Base-by-base conservation (phyloP, 352 stramenopile species). In the Salisapilia sapeloensis region DNA sequence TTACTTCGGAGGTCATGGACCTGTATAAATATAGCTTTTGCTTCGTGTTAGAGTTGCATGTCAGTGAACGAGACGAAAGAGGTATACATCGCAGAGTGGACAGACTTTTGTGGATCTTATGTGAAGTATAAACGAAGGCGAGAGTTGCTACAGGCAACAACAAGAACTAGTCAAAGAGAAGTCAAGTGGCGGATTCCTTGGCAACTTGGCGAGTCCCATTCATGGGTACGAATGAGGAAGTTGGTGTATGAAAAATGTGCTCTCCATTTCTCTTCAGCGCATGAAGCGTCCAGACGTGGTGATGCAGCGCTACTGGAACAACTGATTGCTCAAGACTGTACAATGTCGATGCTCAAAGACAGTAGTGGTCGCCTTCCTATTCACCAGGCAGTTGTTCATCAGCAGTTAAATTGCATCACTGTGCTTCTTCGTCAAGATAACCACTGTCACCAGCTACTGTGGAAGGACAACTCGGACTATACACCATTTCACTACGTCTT, bases 181-280 rank as follows among this genome's bases (percentile, higher is more conserved):
- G 12, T 59, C 61, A 2, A 78, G 65, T 61, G 13, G 45, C 17
- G 34, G 54, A 0, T 81, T 78, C 37, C 42, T n/a, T n/a, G n/a
- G n/a, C n/a, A n/a, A n/a, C n/a, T n/a, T n/a, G n/a, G n/a, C n/a
- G n/a, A 30, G n/a, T 22, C 44, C 14, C 29, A 18, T 13, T 42
- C 11, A 13, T 32, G 19, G 25, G 19, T 49, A 8, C 33, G 48
- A 12, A 37, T 53, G 18, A 38, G 46, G 0, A 49, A 40, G 15
- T 28, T 52, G 1, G 42, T 59, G 4, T 71, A 56, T 16, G 61
- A 78, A 28, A 35, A 33, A 18, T 54, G 34, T 20, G 37, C 19
- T 7, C 16, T 46, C 17, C 34, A 50, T 24, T 56, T 75, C 15
- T 51, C 63, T 6, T 9, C 2, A 2, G 35, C 75, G 7, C 63